Conservation (phyloP, 495 filamentous ascomycete genomes). For the Annulohypoxylon maeteangense region DNA sequence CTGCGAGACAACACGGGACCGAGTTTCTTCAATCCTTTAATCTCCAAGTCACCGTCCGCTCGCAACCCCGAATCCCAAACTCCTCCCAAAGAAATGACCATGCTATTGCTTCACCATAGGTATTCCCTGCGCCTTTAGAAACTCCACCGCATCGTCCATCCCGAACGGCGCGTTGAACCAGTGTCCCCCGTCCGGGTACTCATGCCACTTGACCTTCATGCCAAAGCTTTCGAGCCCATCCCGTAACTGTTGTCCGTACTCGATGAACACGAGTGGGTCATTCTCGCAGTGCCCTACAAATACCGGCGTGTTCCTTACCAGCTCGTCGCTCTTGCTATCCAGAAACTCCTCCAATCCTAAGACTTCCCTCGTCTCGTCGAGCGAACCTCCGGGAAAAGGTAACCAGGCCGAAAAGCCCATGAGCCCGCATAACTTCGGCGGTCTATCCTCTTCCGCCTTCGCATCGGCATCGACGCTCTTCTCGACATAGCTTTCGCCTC, state of each 20-base stretch:
- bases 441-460: constrained; percentile 4
- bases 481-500: neutral
- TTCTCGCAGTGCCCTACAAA: constrained; percentile 66
- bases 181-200: constrained; percentile 64
- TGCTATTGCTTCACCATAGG: constrained; percentile 1
- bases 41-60: neutral
- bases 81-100: neutral
- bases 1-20: neutral
- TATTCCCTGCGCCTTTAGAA: constrained; percentile 48
- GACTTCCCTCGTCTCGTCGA: constrained; percentile 47
- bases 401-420: constrained; percentile 67
- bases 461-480: neutral
- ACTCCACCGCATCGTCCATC: constrained; percentile 61
- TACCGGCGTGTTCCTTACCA: constrained; percentile 54
- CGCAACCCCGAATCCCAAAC: neutral
- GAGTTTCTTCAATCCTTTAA: no score
- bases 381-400: constrained; percentile 58
- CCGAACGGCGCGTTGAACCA: constrained; percentile 64
- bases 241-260: constrained; percentile 55
- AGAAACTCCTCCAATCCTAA: constrained; percentile 33
- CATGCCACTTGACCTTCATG: constrained; percentile 60
- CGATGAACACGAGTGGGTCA: constrained; percentile 61
- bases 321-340: constrained; percentile 19
- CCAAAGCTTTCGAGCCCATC: constrained; percentile 54
- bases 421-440: constrained; percentile 51